Evolutionary conservation across 2,329 filamentous ascomycete species (phyloP).

Genomic region (Sclerotinia spermophila): DNA sequence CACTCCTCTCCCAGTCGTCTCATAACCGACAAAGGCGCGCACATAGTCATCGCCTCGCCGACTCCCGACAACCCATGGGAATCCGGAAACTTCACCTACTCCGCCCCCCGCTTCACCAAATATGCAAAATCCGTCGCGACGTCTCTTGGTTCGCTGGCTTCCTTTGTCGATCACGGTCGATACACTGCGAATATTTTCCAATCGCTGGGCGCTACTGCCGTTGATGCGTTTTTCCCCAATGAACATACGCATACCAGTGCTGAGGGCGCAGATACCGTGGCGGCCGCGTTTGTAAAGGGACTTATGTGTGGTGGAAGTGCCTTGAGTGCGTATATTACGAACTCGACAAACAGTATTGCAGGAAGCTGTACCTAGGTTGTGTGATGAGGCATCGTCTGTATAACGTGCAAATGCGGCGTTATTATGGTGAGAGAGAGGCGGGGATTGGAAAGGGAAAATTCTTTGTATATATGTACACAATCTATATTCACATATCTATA

Average conservation of each 20-base stretch:
- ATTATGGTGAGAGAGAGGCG: no score
- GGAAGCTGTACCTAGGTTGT: constrained; percentile 30
- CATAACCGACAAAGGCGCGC: constrained; percentile 52
- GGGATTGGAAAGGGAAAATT: not conserved
- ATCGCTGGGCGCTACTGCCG: constrained; percentile 44
- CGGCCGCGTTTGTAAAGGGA: constrained; percentile 51
- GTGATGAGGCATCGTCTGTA: not conserved
- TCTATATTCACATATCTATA: not conserved
- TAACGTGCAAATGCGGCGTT: not conserved
- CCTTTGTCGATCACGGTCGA: constrained; percentile 56
- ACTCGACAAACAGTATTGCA: constrained; percentile 28
- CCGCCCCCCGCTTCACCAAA: constrained; percentile 51
- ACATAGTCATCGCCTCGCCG: constrained; percentile 55
- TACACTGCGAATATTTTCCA: constrained; percentile 51
- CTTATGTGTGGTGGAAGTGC: constrained; percentile 31
- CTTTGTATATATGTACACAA: not conserved
- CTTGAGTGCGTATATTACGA: constrained; percentile 31
- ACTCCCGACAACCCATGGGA: constrained; percentile 65
- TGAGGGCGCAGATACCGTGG: constrained; percentile 50
- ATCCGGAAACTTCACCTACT: constrained; percentile 46
- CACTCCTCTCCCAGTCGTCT: constrained; percentile 29
- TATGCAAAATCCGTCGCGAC: constrained; percentile 49
- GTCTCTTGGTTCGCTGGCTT: constrained; percentile 38
- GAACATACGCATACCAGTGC: constrained; percentile 61
- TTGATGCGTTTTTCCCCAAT: constrained; percentile 50